Conservation (phyloP, 108 stramenopile species). For the Nannochloropsis salina region DNA sequence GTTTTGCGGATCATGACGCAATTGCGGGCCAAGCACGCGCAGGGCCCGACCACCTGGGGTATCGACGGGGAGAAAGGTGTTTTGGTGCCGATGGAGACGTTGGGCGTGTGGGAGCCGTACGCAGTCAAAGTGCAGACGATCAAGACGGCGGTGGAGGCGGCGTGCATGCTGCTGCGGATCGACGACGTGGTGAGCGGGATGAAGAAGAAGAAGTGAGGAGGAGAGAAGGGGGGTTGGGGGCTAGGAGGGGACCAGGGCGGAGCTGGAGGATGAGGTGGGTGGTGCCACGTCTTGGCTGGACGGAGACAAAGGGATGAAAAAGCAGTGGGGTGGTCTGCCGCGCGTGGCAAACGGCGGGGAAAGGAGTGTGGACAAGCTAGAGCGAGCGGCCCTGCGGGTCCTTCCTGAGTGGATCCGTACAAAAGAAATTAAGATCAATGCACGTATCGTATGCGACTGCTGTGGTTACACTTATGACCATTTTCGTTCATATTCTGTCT, state of each 20-base stretch:
- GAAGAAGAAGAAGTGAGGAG: conserved; percentile 58
- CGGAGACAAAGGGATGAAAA: too few relatives aligned
- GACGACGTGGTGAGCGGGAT: conserved; percentile 98
- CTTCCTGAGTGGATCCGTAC: too few relatives aligned
- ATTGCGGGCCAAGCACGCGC: conserved; percentile 86
- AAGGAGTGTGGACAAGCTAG: too few relatives aligned
- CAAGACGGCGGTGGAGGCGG: conserved; percentile 98
- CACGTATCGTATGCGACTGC: too few relatives aligned
- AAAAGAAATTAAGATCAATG: too few relatives aligned
- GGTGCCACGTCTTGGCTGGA: too few relatives aligned
- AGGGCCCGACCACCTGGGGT: conserved; percentile 73
- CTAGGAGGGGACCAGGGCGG: not conserved
- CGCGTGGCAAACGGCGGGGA: too few relatives aligned
- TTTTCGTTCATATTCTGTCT: too few relatives aligned
- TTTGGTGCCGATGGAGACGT: conserved; percentile 88
- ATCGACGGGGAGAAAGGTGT: conserved; percentile 91
- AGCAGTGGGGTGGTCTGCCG: too few relatives aligned
- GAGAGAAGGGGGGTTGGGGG: not conserved
- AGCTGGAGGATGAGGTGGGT: not conserved
- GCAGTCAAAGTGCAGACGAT: conserved; percentile 99
- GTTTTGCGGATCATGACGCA: conserved; percentile 94
- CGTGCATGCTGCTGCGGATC: conserved; percentile 79
- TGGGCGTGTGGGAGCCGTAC: conserved; percentile 98
- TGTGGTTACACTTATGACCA: too few relatives aligned
- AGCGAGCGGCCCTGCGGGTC: too few relatives aligned